These are phyloP conservation scores for Infundibulicybe gibba DNA, from an alignment of 768 basidiomycete genomes.

Conservation along the genomic window DNA sequence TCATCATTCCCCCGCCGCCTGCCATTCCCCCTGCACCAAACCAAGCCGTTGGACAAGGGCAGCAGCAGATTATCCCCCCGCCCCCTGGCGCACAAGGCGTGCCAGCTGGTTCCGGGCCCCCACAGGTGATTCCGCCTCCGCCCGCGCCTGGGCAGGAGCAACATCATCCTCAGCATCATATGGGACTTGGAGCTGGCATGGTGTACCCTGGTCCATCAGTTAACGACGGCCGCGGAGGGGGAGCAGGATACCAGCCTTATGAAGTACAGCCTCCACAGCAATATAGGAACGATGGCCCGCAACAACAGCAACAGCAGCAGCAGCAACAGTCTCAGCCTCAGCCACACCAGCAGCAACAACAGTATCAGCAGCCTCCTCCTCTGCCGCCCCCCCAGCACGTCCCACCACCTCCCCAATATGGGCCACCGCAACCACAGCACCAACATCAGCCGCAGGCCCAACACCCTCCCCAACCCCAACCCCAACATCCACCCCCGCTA, in stretches of 20 bases:
- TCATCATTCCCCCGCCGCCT: slow-evolving; percentile 31
- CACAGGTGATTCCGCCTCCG: slow-evolving; percentile 15
- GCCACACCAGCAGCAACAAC: slow-evolving; percentile 9
- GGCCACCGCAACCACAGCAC: slow-evolving; percentile 6
- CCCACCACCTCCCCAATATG: slow-evolving; percentile 2
- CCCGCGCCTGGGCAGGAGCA: slow-evolving; percentile 10
- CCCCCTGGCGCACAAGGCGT: neutral
- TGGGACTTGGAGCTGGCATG: slow-evolving; percentile 12
- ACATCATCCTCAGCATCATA: slow-evolving; percentile 10
- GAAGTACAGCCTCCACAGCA: slow-evolving; percentile 5
- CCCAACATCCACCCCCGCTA: slow-evolving; percentile 18
- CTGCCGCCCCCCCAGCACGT: slow-evolving; percentile 11
- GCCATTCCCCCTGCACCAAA: slow-evolving; percentile 12
- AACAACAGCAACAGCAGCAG: slow-evolving; percentile 21
- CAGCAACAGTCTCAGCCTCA: slow-evolving; percentile 7
- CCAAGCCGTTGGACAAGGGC: slow-evolving; percentile 2
- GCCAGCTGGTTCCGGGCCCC: slow-evolving; percentile 14
- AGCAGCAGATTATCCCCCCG: slow-evolving; percentile 7
- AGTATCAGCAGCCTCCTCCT: slow-evolving; percentile 15
- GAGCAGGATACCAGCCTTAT: slow-evolving; percentile 16
- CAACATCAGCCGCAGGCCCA: slow-evolving; percentile 6
- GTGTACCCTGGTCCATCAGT: slow-evolving; percentile 23
- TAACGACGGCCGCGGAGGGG: slow-evolving; percentile 26
- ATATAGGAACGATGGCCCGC: neutral
- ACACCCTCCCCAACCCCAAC: slow-evolving; percentile 10